Base-by-base conservation (phyloP, 768 basidiomycete genomes). In the Russula griseocarnosa region DNA sequence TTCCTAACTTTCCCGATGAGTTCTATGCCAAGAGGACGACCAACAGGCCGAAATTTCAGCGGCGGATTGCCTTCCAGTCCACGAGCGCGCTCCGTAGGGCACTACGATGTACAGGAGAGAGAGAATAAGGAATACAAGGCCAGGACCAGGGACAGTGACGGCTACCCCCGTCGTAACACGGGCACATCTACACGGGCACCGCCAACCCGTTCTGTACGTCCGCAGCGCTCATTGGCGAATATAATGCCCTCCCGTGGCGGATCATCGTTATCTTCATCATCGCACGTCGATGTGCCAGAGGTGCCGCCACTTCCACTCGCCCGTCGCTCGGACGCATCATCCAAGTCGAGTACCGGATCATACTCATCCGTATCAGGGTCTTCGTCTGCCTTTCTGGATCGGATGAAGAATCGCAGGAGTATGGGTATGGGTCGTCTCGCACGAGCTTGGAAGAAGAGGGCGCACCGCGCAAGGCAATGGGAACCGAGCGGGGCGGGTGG, bases 391-490 rank as follows among this genome's bases (percentile, higher is more conserved):
- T 70, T 78, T n/a, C 73, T 77, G 59, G 75, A 76, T 40, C 71
- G 78, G 58, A 73, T 76, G 69, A 75, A 72, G 36, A 55, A 30
- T 24, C 47, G 61, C 8, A 49, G 71, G 74, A 75, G 40, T 74
- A 76, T 63, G 62, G 24, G 56, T 57, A 30, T 47, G 56, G 30
- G 44, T 58, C 71, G 7, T 79, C 80, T 2, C 73, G 75, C 47
- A 79, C 79, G 36, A 81, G 78, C 67, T 61, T 79, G n/a, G 79
- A 79, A 34, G 77, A 80, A n/a, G 75, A 76, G 38, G 69, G 71
- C 34, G 34, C 52, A 20, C 42, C 56, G 40, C 53, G 24, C 14
- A 61, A 60, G 61, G 49, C 38, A 38, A 16, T 24, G 16, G 13
- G 34, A 36, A 5, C 16, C 26, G 57, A 46, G 56, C n/a, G 53